Evolutionary conservation across 148 eudicot genomes (phyloP), one percentile per base, ranked within the genome.

Genomic region (Cornus controversa): DNA sequence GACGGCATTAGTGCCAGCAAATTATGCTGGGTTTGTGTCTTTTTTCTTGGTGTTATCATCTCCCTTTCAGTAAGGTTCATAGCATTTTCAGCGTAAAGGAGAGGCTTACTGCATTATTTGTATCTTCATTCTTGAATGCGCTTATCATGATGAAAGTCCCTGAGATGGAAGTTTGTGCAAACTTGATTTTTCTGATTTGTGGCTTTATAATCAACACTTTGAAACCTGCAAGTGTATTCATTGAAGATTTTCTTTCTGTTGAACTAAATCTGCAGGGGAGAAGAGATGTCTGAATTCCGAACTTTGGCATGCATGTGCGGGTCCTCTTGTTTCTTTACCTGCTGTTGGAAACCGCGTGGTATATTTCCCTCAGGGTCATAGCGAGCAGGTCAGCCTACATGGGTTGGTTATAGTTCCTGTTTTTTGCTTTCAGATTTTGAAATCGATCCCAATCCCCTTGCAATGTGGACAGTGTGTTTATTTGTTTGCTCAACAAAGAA

Each of bases 301-400:
- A 76, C 89, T 88, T 28, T 88, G 91, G 91, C 91, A 88, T 78
- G 89, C 89, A 25, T 88, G 91, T 82, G 91, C 91, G 36, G 91
- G 91, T 64, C 91, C 91, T 78, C 91, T 88, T 63, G 89, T 88
- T 60, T 88, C 89, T 50, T 83, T 88, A 62, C 91, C 91, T 54
- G 65, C 85, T 34, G 75, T 82, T 60, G 91, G 91, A 37, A 84
- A 84, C 73, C 91, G 83, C 67, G 91, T 88, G 27, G 88, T 85
- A 23, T 87, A 87, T 78, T 87, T 87, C 75, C 90, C 90, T 34
- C 90, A 87, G 82, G 91, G 91, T 60, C 89, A 88, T 68, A 88
- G 89, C 73, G 91, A 88, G 71, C 91, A 88, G 89, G 91, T 86
- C 22, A 47, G 76, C 74, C 26, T 26, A 8, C 24, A 11, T 57